These are phyloP conservation scores for Cladochytrium replicatum DNA, from an alignment of 192 early-diverging fungal genomes.

Conservation along the genomic window DNA sequence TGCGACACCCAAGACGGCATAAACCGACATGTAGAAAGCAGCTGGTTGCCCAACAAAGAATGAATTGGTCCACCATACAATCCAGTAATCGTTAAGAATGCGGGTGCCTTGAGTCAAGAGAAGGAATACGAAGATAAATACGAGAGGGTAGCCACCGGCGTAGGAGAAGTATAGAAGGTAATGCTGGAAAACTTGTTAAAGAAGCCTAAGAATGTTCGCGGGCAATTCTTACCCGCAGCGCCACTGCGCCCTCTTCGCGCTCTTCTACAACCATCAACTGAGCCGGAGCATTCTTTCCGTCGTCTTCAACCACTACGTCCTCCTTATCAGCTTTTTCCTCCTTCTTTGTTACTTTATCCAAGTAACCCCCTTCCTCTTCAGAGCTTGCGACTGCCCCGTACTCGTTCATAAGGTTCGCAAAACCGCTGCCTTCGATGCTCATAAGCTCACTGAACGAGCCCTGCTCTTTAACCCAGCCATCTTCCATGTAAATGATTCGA, in stretches of 20 bases:
- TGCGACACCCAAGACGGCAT: conserved; percentile 4
- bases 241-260: conserved; percentile 62
- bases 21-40: conserved; percentile 12
- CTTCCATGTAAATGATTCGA: conserved; percentile 55
- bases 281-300: conserved; percentile 6
- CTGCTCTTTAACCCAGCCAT: conserved; percentile 51
- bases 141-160: conserved; percentile 37
- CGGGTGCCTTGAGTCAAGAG: conserved; percentile 35
- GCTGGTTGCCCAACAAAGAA: not conserved
- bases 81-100: conserved; percentile 46
- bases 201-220: conserved; percentile 47
- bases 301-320: not conserved
- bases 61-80: conserved; percentile 36
- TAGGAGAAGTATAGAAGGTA: conserved; percentile 50
- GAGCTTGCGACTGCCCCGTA: conserved; percentile 37
- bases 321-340: not conserved
- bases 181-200: conserved; percentile 30
- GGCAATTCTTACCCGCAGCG: conserved; percentile 44
- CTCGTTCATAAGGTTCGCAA: conserved; percentile 26
- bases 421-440: conserved; percentile 32
- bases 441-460: conserved; percentile 48
- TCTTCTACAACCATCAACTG: conserved; percentile 68
- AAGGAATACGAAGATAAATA: conserved; percentile 23
- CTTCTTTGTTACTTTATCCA: conserved; percentile 2
- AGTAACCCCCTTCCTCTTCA: conserved; percentile 24